Conservation (phyloP, 805 yeast genomes). For the Yamadazyma kitorensis region DNA sequence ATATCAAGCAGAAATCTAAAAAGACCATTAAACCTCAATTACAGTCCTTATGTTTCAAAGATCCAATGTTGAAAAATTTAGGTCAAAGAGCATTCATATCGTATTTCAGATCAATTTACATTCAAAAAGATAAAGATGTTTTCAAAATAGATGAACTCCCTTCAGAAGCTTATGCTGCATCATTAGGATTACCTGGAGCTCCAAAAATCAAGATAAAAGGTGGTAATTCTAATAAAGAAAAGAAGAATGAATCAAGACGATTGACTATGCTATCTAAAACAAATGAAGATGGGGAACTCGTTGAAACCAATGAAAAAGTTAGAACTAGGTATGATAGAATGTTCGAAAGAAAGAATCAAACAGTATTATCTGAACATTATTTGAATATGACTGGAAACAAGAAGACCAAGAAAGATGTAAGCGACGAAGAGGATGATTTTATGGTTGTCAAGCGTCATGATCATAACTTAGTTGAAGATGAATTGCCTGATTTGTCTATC, state of each 20-base stretch:
- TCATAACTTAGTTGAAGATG: slow-evolving; percentile 65
- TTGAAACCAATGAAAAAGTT: slow-evolving; percentile 42
- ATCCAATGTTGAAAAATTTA: slow-evolving; percentile 85
- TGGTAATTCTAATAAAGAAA: slow-evolving; percentile 56
- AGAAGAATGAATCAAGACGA: slow-evolving; percentile 79
- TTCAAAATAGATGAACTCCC: slow-evolving; percentile 78
- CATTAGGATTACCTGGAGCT: slow-evolving; percentile 93
- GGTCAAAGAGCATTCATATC: slow-evolving; percentile 96
- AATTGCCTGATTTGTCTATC: slow-evolving; percentile 55
- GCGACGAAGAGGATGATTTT: slow-evolving; percentile 60
- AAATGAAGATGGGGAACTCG: slow-evolving; percentile 57
- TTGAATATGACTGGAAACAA: slow-evolving; percentile 60
- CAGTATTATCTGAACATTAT: slow-evolving; percentile 86
- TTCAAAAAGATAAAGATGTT: slow-evolving; percentile 84
- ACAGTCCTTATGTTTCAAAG: slow-evolving; percentile 87
- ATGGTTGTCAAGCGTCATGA: slow-evolving; percentile 75
- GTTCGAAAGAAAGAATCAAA: slow-evolving; percentile 94
- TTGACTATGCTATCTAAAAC: slow-evolving; percentile 53
- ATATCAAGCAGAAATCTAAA: slow-evolving; percentile 69
- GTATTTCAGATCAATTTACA: slow-evolving; percentile 76
- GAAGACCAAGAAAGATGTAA: slow-evolving; percentile 19
- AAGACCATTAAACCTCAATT: slow-evolving; percentile 77
- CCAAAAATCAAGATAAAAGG: slow-evolving; percentile 80
- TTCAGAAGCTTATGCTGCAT: slow-evolving; percentile 77
- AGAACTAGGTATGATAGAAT: slow-evolving; percentile 91